Base-by-base conservation (phyloP, 2,329 filamentous ascomycete species). In the Lizonia empirigonia region DNA sequence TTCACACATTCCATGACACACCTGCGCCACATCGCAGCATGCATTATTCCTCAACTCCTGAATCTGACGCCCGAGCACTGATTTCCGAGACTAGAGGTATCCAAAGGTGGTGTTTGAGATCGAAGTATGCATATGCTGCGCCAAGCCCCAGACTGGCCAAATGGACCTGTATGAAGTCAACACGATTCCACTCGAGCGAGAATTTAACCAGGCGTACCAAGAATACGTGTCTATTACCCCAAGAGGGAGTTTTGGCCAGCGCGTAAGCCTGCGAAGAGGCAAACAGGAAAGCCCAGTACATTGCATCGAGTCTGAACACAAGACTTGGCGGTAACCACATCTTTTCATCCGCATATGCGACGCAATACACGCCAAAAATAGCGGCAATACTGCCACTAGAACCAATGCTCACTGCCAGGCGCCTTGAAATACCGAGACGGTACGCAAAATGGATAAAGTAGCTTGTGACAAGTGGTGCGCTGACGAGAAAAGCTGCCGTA, bases 31-130 rank as follows among this genome's bases (percentile, higher is more conserved):
- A 29, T 20, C 15, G 7, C 6, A 2, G 22, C 19, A 29, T 40
- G 19, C 18, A 10, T 45, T 7, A 45, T 7, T 26, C 24, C 9
- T 38, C 42, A 9, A 7, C 8, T 24, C 15, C 12, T 19, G 16
- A 15, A 3, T 18, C 27, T 5, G 32, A 30, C 10, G 40, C 15
- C 22, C 44, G 41, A 7, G 24, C 27, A 35, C 34, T 37, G 10
- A 58, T 33, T 26, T 38, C 37, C 7, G 47, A 27, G 1, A 55
- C 42, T 22, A 60, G 41, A 4, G 55, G 55, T 45, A 53, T 56
- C 58, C 55, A 58, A 10, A 60, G 13, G 9, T 58, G 53, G 6
- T 58, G 40, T 26, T 58, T 52, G 10, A 41, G 22, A 19, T 60
- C 50, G 32, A 55, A 58, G n/a, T 56, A 50, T 15, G 53, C 53